These are phyloP conservation scores for Xylaria sp. DNA, from an alignment of 2,329 filamentous ascomycete species.

Conservation along the genomic window DNA sequence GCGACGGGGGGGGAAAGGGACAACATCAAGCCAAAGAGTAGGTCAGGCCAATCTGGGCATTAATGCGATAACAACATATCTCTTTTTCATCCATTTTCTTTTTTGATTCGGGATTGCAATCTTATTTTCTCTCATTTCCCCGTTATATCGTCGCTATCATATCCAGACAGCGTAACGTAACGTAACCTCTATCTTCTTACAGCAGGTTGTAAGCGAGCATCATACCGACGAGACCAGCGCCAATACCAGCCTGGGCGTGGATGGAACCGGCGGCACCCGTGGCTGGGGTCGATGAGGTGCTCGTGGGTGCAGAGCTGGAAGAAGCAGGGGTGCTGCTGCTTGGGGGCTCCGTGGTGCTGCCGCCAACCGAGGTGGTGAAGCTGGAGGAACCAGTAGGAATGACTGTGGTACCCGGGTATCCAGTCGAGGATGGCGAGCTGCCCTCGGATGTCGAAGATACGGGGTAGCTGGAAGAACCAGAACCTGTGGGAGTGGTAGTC, in stretches of 20 bases:
- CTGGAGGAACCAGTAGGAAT: slow-evolving; percentile 18
- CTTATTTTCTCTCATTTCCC: slow-evolving; percentile 23
- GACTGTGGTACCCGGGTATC: slow-evolving; percentile 19
- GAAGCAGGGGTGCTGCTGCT: slow-evolving; percentile 21
- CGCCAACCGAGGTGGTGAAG: slow-evolving; percentile 22
- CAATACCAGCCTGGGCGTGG: slow-evolving; percentile 35
- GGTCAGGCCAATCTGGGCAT: slow-evolving; percentile 14
- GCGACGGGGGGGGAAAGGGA: not conserved
- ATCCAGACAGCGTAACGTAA: not conserved
- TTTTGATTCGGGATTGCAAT: not conserved
- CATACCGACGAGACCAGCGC: slow-evolving; percentile 39
- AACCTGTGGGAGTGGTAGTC: slow-evolving; percentile 12
- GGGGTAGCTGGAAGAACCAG: slow-evolving; percentile 24
- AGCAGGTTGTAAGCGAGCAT: slow-evolving; percentile 42
- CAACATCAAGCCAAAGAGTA: not conserved
- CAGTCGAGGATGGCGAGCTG: slow-evolving; percentile 16
- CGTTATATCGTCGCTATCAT: slow-evolving; percentile 8
- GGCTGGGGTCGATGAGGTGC: slow-evolving; percentile 25
- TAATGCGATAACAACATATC: slow-evolving; percentile 17
- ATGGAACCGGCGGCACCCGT: slow-evolving; percentile 34
- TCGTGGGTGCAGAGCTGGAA: slow-evolving; percentile 6
- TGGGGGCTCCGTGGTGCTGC: slow-evolving; percentile 16
- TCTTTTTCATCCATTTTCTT: not conserved
- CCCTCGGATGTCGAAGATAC: not conserved
- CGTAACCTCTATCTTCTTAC: slow-evolving; percentile 32